Evolutionary conservation across 2,329 filamentous ascomycete species (phyloP).

Genomic region (Botrytis squamosa): DNA sequence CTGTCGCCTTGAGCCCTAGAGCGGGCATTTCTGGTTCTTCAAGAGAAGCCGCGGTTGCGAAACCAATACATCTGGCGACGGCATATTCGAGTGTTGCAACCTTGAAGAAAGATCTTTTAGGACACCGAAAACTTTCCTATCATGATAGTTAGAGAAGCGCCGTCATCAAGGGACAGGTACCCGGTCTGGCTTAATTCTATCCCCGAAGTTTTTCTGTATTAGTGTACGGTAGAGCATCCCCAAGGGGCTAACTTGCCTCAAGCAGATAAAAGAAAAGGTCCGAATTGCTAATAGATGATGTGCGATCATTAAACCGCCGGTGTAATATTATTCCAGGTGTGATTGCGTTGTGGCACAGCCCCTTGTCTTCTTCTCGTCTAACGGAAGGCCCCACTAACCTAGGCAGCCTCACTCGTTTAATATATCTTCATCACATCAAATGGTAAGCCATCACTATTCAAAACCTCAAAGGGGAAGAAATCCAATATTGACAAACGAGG

Average conservation of each 20-base stretch:
- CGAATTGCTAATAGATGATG: not conserved
- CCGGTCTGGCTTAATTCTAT: not conserved
- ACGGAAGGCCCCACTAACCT: not conserved
- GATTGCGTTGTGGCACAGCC: not conserved
- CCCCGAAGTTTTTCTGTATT: not conserved
- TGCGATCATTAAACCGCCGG: not conserved
- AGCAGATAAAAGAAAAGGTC: not conserved
- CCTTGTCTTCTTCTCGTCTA: not conserved
- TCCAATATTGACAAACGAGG: not conserved
- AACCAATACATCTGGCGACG: not conserved
- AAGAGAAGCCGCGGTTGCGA: not conserved
- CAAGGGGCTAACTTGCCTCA: not conserved
- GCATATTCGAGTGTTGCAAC: not conserved
- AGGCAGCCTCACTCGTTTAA: not conserved
- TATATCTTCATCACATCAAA: not conserved
- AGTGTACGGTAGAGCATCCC: not conserved
- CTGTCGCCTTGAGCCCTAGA: not conserved
- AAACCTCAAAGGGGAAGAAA: not conserved
- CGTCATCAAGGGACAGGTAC: not conserved
- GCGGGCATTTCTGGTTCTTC: not conserved
- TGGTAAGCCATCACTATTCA: not conserved
- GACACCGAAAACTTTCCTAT: not conserved
- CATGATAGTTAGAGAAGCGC: not conserved
- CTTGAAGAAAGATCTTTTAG: not conserved
- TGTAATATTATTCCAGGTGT: not conserved